Evolutionary conservation across 2,329 filamentous ascomycete genomes (phyloP), one percentile per base, ranked within the genome.

Genomic region (Aspergillus unguis): DNA sequence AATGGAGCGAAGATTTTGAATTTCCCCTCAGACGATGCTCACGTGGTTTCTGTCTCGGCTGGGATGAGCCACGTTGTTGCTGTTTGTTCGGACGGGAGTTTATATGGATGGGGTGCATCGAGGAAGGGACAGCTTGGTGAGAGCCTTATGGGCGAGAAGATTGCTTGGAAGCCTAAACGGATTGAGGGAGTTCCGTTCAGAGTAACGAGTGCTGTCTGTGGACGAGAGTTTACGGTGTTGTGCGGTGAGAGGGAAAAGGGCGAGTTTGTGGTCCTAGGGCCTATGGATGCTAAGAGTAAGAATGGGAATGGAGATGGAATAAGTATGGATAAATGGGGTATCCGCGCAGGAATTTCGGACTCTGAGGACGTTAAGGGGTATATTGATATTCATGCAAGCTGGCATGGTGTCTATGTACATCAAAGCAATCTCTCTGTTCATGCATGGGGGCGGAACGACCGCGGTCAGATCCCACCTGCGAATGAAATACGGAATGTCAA

Each of bases 51-150:
- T 53, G 66, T 96, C 27, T 77, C 85, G 2, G 87, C 88, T 8
- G 84, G 88, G 31, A 87, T 95, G 77, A 84, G 84, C 25, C 94
- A 99, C 66, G 84, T 85, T 0, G 81, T 95, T 11, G 83, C 77
- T 1, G 81, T 96, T 0, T 72, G 95, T 3, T 81, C 80, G 40
- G 86, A 87, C 65, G 92, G 92, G 0, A 80, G 87, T 11, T 85
- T 86, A 1, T 95, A 88, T 67, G 92, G 90, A 2, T 97, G 92
- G 92, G 94, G 94, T 0, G 89, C 85, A 62, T 86, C 88, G 10
- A 82, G 90, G 26, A 94, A 96, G 66, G 89, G 89, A 0, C 92
- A 99, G 68, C 74, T 95, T 1, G 92, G 91, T 1, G 71, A 75
- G 38, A 79, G 80, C 0, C 72, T 74, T 28, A 75, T 73, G 5